Conservation (phyloP, 106 monocot genomes). For the Apostasia ramifera region DNA sequence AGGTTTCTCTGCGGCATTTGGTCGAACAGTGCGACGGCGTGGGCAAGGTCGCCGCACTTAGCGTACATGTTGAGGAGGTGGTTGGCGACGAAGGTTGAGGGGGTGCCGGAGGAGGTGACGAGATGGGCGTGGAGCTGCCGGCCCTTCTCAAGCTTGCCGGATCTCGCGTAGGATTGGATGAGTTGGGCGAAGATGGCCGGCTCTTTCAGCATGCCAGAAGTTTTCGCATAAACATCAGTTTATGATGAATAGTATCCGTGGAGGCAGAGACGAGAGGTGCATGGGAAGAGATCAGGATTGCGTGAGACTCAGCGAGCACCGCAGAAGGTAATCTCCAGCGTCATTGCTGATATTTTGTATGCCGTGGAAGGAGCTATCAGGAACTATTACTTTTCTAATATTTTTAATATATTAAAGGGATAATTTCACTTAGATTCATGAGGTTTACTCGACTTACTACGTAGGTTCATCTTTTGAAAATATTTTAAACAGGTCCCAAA, state of each 20-base stretch:
- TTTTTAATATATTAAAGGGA: no score
- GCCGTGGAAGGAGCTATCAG: no score
- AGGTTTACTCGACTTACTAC: no score
- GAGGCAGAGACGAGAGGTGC: not conserved
- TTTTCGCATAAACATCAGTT: not conserved
- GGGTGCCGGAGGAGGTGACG: conserved; percentile 11
- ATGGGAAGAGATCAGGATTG: not conserved
- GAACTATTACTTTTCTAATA: no score
- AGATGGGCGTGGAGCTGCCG: conserved; percentile 40
- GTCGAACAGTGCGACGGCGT: conserved; percentile 27
- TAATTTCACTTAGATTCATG: no score
- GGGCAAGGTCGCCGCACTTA: conserved; percentile 26
- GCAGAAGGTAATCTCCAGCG: not conserved
- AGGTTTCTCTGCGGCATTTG: conserved; percentile 28
- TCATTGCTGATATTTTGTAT: no score
- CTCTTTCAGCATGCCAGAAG: conserved; percentile 11
- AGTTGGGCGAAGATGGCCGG: conserved; percentile 18
- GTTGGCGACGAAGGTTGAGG: conserved; percentile 44
- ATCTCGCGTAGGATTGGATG: conserved; percentile 35
- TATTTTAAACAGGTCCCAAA: no score
- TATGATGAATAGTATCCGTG: not conserved
- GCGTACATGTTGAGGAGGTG: conserved; percentile 48
- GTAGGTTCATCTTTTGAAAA: no score
- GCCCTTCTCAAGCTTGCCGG: conserved; percentile 17
- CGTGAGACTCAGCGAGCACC: not conserved